phyloP scores from a whole-genome alignment of 2,329 filamentous ascomycete genomes.

The Pyrenophora tritici-repentis region DNA sequence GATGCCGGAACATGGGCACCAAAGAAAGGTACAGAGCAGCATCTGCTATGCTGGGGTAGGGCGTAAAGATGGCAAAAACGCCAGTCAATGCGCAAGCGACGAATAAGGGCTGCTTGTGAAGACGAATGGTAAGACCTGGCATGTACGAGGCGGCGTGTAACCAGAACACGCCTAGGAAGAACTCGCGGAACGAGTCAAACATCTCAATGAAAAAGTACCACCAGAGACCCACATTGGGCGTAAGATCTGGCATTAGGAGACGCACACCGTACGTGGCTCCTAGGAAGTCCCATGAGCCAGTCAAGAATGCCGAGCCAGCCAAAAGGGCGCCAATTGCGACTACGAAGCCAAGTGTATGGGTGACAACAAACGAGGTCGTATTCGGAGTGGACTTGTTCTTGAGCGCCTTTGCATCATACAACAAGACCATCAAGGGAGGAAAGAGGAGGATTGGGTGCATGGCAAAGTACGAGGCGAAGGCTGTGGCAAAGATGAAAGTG shows the following conservation, averaged over 20 bases:
- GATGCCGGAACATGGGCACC: slow-evolving; percentile 84
- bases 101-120: slow-evolving; percentile 84
- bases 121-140: slow-evolving; percentile 78
- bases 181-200: slow-evolving; percentile 96
- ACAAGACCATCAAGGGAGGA: slow-evolving; percentile 78
- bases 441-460: slow-evolving; percentile 89
- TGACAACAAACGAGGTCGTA: slow-evolving; percentile 57
- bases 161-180: slow-evolving; percentile 98
- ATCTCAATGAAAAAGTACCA: slow-evolving; percentile 99
- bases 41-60: slow-evolving; percentile 92
- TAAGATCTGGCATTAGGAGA: slow-evolving; percentile 86
- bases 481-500: slow-evolving; percentile 80
- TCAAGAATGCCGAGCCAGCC: slow-evolving; percentile 72
- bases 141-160: slow-evolving; percentile 91
- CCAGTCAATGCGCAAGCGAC: slow-evolving; percentile 84
- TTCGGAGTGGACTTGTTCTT: slow-evolving; percentile 37
- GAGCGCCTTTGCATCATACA: slow-evolving; percentile 58
- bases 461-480: slow-evolving; percentile 87
- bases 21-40: slow-evolving; percentile 83
- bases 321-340: slow-evolving; percentile 61
- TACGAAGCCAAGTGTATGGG: slow-evolving; percentile 59
- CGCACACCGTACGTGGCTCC: slow-evolving; percentile 91
- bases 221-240: slow-evolving; percentile 94
- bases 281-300: slow-evolving; percentile 85
- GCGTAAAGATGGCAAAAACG: slow-evolving; percentile 93